Percentiles rank a stretch among this genome's conserved stretches.
These are phyloP conservation scores for Echria macrotheca DNA, from an alignment of 495 filamentous ascomycete species.

Conservation along the genomic window DNA sequence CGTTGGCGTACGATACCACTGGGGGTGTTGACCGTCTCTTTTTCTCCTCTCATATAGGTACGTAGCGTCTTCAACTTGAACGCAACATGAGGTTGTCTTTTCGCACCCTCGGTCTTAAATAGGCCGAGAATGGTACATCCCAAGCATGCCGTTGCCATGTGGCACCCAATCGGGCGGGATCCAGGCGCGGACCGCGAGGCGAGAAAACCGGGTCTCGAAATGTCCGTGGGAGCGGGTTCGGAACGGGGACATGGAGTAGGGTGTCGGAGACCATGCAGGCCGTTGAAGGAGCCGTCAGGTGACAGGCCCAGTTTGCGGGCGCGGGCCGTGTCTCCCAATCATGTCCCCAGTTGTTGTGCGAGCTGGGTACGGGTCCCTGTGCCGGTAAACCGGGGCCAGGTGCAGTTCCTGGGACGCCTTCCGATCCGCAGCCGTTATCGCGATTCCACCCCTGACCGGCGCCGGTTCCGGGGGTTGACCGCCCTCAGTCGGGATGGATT, in stretches of 20 bases:
- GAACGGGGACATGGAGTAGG: background rate
- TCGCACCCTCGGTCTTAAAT: background rate
- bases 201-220: too few species aligned
- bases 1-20: too few species aligned
- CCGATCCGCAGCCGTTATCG: background rate
- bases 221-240: too few species aligned
- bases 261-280: background rate
- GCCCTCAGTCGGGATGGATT: too few species aligned
- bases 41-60: too few species aligned
- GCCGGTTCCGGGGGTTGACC: background rate
- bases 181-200: background rate
- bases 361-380: background rate
- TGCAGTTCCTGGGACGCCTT: background rate
- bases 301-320: background rate
- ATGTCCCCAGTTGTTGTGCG: background rate
- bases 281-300: constrained; percentile 2
- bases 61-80: too few species aligned
- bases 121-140: background rate
- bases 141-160: background rate
- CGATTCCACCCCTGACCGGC: background rate
- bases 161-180: constrained; percentile 2
- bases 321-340: background rate
- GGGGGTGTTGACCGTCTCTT: too few species aligned
- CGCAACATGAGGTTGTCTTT: too few species aligned
- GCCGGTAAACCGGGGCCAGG: constrained; percentile 1